Percentiles rank a stretch among this genome's conserved stretches.
Conservation (phyloP, 345 rosid genomes). For the Salix dunnii region DNA sequence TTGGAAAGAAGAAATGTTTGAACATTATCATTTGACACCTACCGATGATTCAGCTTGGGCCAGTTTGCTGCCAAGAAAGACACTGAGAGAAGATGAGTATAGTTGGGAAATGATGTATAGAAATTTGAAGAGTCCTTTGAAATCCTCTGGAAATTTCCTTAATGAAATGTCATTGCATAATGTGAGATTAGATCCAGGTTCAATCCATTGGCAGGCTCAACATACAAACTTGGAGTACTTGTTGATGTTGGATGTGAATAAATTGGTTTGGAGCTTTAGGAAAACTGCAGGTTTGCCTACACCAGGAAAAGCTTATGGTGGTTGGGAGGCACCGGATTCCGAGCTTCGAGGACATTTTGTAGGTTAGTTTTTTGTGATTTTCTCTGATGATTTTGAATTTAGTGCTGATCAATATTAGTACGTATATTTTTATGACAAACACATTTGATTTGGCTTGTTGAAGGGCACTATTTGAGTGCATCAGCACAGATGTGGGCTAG, state of each 20-base stretch:
- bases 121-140: constrained; percentile 52
- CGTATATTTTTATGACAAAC: neutral
- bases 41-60: constrained; percentile 85
- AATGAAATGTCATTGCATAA: constrained; percentile 74
- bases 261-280: constrained; percentile 78
- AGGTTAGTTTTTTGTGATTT: constrained; percentile 44
- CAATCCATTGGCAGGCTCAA: constrained; percentile 71
- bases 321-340: constrained; percentile 66
- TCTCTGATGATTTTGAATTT: neutral
- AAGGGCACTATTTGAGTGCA: constrained; percentile 96
- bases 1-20: constrained; percentile 60
- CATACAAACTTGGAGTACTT: constrained; percentile 85
- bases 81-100: constrained; percentile 55
- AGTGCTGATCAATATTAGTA: neutral
- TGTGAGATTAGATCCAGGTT: constrained; percentile 61
- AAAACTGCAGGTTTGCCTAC: constrained; percentile 69
- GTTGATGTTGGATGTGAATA: constrained; percentile 76
- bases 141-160: constrained; percentile 43
- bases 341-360: constrained; percentile 98
- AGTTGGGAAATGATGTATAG: constrained; percentile 70
- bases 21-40: constrained; percentile 75
- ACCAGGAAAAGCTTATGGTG: constrained; percentile 67
- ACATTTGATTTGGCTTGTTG: constrained; percentile 20
- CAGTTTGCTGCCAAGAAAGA: constrained; percentile 65
- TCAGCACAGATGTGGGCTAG: constrained; percentile 94